Conservation (phyloP, 164 flowering plant species). For the Piper longum region DNA sequence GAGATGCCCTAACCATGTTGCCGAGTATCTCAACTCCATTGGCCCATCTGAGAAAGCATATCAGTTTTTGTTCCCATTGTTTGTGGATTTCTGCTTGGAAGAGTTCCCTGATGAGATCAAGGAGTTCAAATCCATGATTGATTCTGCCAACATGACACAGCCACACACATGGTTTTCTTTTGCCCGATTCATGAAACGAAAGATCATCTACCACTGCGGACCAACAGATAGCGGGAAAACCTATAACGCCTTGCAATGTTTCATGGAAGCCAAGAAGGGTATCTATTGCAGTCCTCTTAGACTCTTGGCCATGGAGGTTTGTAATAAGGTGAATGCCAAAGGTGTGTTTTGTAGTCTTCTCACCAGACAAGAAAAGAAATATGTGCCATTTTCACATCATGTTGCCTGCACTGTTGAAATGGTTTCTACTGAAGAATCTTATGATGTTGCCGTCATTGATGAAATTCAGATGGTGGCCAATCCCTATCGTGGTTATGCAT, state of each 20-base stretch:
- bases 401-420: slow-evolving; percentile 88
- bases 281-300: slow-evolving; percentile 87
- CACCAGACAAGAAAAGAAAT: slow-evolving; percentile 84
- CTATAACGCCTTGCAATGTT: slow-evolving; percentile 72
- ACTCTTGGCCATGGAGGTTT: slow-evolving; percentile 92
- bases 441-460: slow-evolving; percentile 88
- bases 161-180: slow-evolving; percentile 95
- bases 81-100: slow-evolving; percentile 73
- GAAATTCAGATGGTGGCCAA: slow-evolving; percentile 97
- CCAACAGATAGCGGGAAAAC: slow-evolving; percentile 96
- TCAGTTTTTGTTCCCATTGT: slow-evolving; percentile 62
- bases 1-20: slow-evolving; percentile 35
- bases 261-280: slow-evolving; percentile 82
- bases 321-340: slow-evolving; percentile 66
- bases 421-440: slow-evolving; percentile 66
- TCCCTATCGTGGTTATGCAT: slow-evolving; percentile 68
- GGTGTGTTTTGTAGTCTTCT: slow-evolving; percentile 85
- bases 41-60: slow-evolving; percentile 50
- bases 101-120: slow-evolving; percentile 76
- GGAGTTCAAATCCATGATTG: slow-evolving; percentile 39
- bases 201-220: slow-evolving; percentile 85
- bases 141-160: slow-evolving; percentile 74
- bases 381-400: slow-evolving; percentile 69
- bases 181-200: slow-evolving; percentile 84
- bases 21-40: slow-evolving; percentile 30